Evolutionary conservation across 169 alveolate species (phyloP).

Genomic region (Besnoitia besnoiti): DNA sequence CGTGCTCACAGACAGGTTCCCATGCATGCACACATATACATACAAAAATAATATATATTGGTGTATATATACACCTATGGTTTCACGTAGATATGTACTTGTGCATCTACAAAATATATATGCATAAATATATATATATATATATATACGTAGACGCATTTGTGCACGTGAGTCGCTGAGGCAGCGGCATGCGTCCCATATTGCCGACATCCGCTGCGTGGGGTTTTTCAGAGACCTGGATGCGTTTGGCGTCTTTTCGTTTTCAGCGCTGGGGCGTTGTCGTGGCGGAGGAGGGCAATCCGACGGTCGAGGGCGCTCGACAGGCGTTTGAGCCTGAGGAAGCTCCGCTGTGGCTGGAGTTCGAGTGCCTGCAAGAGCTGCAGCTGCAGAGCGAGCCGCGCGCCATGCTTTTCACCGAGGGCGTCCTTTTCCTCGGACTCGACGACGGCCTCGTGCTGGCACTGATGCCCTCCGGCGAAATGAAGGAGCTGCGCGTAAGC

Average conservation of each 20-base stretch:
- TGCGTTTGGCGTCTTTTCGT: background rate
- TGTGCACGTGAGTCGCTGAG: no score
- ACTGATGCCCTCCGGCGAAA: background rate
- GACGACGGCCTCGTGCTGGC: background rate
- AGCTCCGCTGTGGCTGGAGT: background rate
- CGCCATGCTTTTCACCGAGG: background rate
- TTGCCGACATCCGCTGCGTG: no score
- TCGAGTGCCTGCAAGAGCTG: background rate
- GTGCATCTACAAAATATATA: no score
- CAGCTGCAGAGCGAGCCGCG: background rate
- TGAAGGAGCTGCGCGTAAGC: background rate
- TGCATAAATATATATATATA: no score
- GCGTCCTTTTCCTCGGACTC: background rate
- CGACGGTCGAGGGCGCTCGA: background rate
- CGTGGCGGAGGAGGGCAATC: background rate
- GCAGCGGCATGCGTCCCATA: no score
- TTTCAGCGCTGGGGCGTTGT: background rate
- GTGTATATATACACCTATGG: no score
- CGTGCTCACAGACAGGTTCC: no score
- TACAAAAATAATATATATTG: no score
- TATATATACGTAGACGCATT: no score
- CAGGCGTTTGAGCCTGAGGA: background rate
- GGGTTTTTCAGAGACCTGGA: background rate
- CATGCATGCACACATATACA: no score
- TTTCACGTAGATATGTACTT: no score